Evolutionary conservation across 2,329 filamentous ascomycete genomes (phyloP).

Genomic region (Paraphoma chrysanthemicola): DNA sequence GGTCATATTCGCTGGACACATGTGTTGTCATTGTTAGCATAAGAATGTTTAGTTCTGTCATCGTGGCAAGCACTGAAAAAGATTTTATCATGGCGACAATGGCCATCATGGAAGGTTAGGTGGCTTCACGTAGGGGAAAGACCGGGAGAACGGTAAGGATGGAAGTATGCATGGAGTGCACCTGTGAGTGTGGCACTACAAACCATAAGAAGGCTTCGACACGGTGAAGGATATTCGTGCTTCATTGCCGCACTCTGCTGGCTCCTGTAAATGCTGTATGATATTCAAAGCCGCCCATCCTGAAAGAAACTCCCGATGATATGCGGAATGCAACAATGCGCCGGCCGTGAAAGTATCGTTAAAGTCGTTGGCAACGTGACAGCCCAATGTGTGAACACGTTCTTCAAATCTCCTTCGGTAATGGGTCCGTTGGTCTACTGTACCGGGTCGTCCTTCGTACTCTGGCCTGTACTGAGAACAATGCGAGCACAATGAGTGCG

Average conservation of each 20-base stretch:
- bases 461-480: conserved; percentile 32
- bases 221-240: too few relatives aligned
- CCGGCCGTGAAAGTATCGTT: neutral
- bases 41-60: neutral
- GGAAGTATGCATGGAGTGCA: too few relatives aligned
- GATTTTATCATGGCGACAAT: neutral
- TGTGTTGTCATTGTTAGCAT: too few relatives aligned
- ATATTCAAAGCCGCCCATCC: too few relatives aligned
- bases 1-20: too few relatives aligned
- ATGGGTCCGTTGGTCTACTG: conserved; percentile 1
- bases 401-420: neutral
- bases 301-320: neutral
- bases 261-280: too few relatives aligned
- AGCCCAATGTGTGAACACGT: neutral
- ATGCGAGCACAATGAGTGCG: conserved; percentile 20
- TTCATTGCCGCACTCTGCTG: too few relatives aligned
- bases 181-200: too few relatives aligned
- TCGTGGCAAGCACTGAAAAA: neutral
- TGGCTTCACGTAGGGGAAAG: neutral
- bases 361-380: neutral
- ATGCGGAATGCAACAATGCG: neutral
- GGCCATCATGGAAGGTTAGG: neutral
- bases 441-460: conserved; percentile 28
- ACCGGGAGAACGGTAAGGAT: too few relatives aligned
- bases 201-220: too few relatives aligned